Percentiles rank a stretch among this genome's conserved stretches.
Conservation (phyloP, 768 basidiomycete genomes). For the Amanita exitialis region DNA sequence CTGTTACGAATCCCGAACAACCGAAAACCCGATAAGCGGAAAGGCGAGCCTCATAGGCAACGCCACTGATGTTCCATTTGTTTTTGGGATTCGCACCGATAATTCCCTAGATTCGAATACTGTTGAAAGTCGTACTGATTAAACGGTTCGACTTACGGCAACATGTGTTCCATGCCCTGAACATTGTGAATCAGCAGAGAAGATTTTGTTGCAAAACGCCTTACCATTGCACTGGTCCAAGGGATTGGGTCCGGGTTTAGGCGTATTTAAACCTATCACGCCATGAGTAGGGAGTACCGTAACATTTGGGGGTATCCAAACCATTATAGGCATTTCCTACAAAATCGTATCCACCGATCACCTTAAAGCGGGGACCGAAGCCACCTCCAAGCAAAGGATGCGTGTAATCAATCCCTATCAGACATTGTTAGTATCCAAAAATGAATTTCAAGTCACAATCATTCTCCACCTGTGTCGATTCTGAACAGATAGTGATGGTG, state of each 20-base stretch:
- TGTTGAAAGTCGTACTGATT: background rate
- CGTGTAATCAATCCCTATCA: constrained; percentile 34
- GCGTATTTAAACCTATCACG: background rate
- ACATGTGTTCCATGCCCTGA: constrained; percentile 7
- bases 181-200: background rate
- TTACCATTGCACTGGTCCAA: constrained; percentile 8
- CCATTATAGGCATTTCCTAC: constrained; percentile 30
- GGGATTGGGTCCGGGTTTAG: background rate
- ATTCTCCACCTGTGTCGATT: constrained; percentile 33
- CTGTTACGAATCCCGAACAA: constrained; percentile 38
- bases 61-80: constrained; percentile 57
- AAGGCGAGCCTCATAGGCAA: constrained; percentile 51
- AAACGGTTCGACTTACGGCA: background rate
- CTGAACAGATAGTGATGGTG: constrained; percentile 11
- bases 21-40: constrained; percentile 51
- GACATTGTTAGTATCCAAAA: background rate
- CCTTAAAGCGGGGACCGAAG: constrained; percentile 27
- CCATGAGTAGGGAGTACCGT: background rate
- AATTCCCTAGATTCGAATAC: constrained; percentile 37
- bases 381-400: constrained; percentile 28
- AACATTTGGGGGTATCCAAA: background rate
- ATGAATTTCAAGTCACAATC: too few species aligned
- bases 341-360: constrained; percentile 30
- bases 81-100: constrained; percentile 54
- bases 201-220: background rate